Base-by-base conservation (phyloP, 257 asterid genomes). In the Vinca minor region DNA sequence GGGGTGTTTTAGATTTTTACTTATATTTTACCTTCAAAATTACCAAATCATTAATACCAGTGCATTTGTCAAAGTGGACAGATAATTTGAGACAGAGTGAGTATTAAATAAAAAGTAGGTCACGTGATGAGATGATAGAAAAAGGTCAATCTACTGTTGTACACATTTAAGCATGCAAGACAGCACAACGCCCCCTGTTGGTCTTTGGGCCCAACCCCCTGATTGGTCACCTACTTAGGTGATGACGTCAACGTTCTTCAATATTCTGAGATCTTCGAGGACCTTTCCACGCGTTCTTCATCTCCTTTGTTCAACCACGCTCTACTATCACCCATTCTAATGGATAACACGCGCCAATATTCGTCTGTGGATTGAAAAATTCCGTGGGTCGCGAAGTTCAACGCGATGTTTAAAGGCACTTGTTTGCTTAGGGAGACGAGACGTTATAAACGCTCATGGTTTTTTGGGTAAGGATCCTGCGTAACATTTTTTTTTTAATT, bases 61-160 rank as follows among this genome's bases (percentile, higher is more conserved):
- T n/a, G n/a, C n/a, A n/a, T n/a, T n/a, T n/a, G n/a, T n/a, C n/a
- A n/a, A n/a, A n/a, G n/a, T n/a, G n/a, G n/a, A n/a, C n/a, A n/a
- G n/a, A n/a, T n/a, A n/a, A n/a, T n/a, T n/a, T 34, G 38, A 7
- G 38, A 7, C 7, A 7, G 3, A 7, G 38, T 34, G 38, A 34
- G 38, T 34, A 2, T 2, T 34, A 34, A 34, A n/a, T n/a, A n/a
- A 78, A 79, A 78, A 84, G 82, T 62, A 71, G 80, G 73, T 87
- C 94, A 85, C 94, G 96, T 85, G 91, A 87, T 69, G 72, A 63
- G 81, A 69, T 70, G 67, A 70, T 75, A 34, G 47, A 66, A 69
- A 26, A 50, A 39, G 56, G 60, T 32, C 44, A 53, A 67, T 55
- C 66, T 39, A 23, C 58, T 42, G 66, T 68, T 21, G 49, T 68